These are phyloP conservation scores for Echinochloa phyllopogon DNA, from an alignment of 176 grass and related monocot species.

Conservation along the genomic window DNA sequence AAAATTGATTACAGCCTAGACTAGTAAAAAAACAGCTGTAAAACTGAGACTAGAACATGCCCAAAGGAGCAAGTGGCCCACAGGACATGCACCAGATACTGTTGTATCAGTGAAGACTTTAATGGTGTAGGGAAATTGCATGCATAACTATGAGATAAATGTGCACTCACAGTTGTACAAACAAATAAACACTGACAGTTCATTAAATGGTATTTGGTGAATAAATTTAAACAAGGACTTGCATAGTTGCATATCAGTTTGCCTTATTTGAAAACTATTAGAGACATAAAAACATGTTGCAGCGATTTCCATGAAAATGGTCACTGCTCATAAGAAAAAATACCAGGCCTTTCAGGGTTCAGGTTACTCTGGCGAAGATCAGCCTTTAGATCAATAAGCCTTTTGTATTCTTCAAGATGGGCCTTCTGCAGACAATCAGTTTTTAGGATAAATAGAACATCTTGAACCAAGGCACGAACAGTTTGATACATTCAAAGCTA, in stretches of 20 bases:
- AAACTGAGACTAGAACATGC: neutral
- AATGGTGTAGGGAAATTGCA: neutral
- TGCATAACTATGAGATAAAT: neutral
- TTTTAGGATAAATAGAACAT: conserved; percentile 11
- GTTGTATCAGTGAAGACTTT: neutral
- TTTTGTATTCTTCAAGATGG: conserved; percentile 67
- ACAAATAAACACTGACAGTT: neutral
- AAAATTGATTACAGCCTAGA: neutral
- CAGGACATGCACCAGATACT: neutral
- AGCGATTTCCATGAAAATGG: neutral
- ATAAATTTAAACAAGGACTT: neutral
- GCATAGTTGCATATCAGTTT: neutral
- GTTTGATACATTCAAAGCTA: conserved; percentile 3
- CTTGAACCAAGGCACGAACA: neutral
- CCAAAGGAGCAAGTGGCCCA: neutral
- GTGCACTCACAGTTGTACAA: neutral
- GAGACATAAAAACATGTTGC: neutral
- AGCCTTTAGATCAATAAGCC: conserved; percentile 60
- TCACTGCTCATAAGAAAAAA: neutral
- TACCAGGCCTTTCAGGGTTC: conserved; percentile 88
- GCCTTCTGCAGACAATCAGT: conserved; percentile 57
- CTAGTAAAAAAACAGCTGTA: neutral
- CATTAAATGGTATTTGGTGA: neutral
- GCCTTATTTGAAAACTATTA: neutral
- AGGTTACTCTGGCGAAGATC: conserved; percentile 68